Percentiles rank a stretch among this genome's conserved stretches.
Conservation (phyloP, 371 early-diverging fungal genomes). For the Synchytrium microbalum region DNA sequence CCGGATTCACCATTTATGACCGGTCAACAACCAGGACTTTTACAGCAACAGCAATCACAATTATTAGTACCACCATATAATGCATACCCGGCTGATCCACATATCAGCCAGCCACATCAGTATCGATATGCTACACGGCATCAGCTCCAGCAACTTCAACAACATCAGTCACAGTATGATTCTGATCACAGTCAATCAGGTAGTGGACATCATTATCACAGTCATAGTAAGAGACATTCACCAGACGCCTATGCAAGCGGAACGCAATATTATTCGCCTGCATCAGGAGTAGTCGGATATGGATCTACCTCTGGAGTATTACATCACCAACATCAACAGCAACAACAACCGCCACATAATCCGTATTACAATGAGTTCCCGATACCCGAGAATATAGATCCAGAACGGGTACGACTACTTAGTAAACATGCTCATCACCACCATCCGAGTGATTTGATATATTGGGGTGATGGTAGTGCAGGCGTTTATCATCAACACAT, state of each 20-base stretch:
- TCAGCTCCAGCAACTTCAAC: too few relatives aligned
- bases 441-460: neutral
- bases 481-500: neutral
- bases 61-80: neutral
- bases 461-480: neutral
- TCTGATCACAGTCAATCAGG: too few relatives aligned
- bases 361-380: neutral
- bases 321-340: neutral
- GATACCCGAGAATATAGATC: neutral
- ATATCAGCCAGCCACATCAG: neutral
- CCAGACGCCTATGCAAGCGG: neutral
- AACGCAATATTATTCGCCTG: too few relatives aligned
- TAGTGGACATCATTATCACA: too few relatives aligned
- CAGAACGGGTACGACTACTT: neutral
- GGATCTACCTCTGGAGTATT: neutral
- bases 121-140: neutral
- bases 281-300: neutral
- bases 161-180: too few relatives aligned
- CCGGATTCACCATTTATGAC: neutral
- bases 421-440: neutral
- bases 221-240: neutral
- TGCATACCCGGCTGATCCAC: neutral
- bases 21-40: neutral
- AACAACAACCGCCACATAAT: neutral
- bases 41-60: too few relatives aligned